These are phyloP conservation scores for Tolypocladium tropicale DNA, from an alignment of 2,329 filamentous ascomycete species.

Conservation along the genomic window DNA sequence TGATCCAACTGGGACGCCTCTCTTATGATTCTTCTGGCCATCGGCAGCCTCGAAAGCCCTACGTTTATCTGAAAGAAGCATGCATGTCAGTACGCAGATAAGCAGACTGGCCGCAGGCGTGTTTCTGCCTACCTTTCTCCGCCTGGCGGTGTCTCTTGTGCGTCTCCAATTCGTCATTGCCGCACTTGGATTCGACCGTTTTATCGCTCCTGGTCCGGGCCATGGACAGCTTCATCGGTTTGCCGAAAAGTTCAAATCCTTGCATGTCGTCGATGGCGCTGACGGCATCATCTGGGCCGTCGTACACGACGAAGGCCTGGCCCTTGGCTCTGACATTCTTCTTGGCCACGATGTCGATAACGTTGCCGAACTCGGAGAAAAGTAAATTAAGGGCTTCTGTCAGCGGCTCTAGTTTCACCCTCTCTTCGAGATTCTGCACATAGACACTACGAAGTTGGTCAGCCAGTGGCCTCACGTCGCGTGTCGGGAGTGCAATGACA, in stretches of 20 bases:
- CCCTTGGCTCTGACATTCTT: slow-evolving; percentile 86
- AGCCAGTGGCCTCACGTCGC: slow-evolving; percentile 26
- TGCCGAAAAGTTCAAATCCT: slow-evolving; percentile 86
- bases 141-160: slow-evolving; percentile 78
- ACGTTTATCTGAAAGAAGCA: slow-evolving; percentile 50
- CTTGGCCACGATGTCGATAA: slow-evolving; percentile 80
- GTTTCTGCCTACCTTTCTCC: slow-evolving; percentile 65
- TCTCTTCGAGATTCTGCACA: slow-evolving; percentile 82
- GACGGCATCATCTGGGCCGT: slow-evolving; percentile 65
- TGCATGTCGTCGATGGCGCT: slow-evolving; percentile 81
- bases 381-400: slow-evolving; percentile 63
- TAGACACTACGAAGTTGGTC: slow-evolving; percentile 43
- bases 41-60: slow-evolving; percentile 75
- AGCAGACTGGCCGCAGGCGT: background rate
- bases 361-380: slow-evolving; percentile 80
- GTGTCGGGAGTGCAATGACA: slow-evolving; percentile 64
- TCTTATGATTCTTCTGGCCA: slow-evolving; percentile 67
- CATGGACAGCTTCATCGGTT: slow-evolving; percentile 76
- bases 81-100: background rate
- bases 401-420: slow-evolving; percentile 70
- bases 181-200: slow-evolving; percentile 65
- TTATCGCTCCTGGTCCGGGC: slow-evolving; percentile 82
- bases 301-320: slow-evolving; percentile 91
- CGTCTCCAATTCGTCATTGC: slow-evolving; percentile 69
- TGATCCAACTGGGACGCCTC: slow-evolving; percentile 35